Base-by-base conservation (phyloP, 2,329 filamentous ascomycete genomes). In the Alternaria brassicicola region DNA sequence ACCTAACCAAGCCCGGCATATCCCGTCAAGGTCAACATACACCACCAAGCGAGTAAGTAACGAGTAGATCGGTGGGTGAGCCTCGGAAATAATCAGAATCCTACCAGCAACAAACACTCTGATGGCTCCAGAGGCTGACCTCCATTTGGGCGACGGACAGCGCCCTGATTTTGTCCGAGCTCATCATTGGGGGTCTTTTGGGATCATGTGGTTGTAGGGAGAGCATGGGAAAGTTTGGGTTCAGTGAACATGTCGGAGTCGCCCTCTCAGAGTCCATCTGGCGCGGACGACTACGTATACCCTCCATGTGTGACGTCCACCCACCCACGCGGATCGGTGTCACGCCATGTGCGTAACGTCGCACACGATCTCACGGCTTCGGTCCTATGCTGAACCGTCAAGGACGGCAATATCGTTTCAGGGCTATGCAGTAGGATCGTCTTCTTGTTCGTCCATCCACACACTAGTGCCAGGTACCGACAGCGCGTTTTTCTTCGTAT, bases 381-480 rank as follows among this genome's bases (percentile, higher is more conserved):
- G 43, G 43, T 9, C 43, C 33, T 39, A 36, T 30, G n/a, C 10
- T 42, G 42, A 50, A 50, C 52, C 26, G 33, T 39, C 21, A 39
- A 23, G n/a, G 43, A 35, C 23, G 35, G 30, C 35, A 13, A 17
- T 26, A 50, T 55, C 26, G 52, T 30, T 49, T 47, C 45, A 55
- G 25, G 19, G 21, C 28, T 39, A 39, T 39, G 30, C 28, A 41
- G 5, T 15, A 17, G 50, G 4, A 31, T 25, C 28, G 23, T 55
- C 19, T 46, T 30, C 23, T 41, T 28, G 41, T 31, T 28, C 38
- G 17, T 31, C 39, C 23, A 51, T 51, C 30, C 36, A 39, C 21
- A 41, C 39, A 23, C 30, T 52, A 52, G 31, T 52, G 39, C n/a
- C 54, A 56, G 48, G 47, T 52, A 56, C 54, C 41, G 19, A 52